Evolutionary conservation across 75 land plant species (phyloP).

Genomic region (Selaginella moellendorffii): DNA sequence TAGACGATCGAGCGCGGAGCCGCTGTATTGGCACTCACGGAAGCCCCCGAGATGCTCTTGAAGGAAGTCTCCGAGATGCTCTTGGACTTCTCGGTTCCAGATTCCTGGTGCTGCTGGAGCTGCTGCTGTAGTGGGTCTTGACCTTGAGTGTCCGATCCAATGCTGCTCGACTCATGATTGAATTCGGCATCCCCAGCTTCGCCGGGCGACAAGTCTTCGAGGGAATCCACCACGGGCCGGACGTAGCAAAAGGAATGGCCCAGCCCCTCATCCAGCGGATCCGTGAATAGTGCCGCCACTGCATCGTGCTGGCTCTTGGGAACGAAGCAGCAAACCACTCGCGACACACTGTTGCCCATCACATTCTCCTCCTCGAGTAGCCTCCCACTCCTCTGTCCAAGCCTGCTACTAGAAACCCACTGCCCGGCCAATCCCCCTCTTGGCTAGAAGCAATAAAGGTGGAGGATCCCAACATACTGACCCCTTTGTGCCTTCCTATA

Average conservation of each 20-base stretch:
- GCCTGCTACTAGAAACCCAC: too few relatives aligned
- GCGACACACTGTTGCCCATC: not conserved
- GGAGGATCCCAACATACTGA: too few relatives aligned
- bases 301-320: slow-evolving; percentile 9
- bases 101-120: slow-evolving; percentile 4
- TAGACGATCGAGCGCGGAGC: slow-evolving; percentile 62
- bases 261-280: slow-evolving; percentile 53
- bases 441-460: too few relatives aligned
- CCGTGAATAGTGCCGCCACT: slow-evolving; percentile 28
- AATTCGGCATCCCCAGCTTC: not conserved
- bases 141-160: too few relatives aligned
- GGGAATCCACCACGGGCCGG: slow-evolving; percentile 32
- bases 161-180: slow-evolving; percentile 3
- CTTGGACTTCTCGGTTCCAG: too few relatives aligned
- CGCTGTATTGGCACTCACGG: slow-evolving; percentile 75
- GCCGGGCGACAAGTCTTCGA: not conserved
- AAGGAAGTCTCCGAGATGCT: slow-evolving; percentile 49
- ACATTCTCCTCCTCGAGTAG: too few relatives aligned
- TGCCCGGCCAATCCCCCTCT: too few relatives aligned
- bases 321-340: not conserved
- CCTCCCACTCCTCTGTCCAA: too few relatives aligned
- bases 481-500: too few relatives aligned
- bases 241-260: slow-evolving; percentile 98
- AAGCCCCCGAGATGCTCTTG: slow-evolving; percentile 82
- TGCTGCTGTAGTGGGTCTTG: too few relatives aligned